Conservation (phyloP, 192 early-diverging fungal genomes). For the Linnemannia exigua region DNA sequence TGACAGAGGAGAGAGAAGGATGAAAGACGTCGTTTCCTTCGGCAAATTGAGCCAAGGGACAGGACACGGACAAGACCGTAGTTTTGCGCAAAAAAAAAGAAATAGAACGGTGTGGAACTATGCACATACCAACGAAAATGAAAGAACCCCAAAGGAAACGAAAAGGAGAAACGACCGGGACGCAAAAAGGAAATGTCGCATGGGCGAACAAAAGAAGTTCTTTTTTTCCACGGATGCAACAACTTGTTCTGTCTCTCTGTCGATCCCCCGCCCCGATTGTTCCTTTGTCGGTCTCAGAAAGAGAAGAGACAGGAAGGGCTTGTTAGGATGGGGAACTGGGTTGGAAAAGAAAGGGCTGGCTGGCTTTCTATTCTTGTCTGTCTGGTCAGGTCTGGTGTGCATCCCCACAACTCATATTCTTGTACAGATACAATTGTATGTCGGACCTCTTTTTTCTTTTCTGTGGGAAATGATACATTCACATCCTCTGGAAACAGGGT, state of each 20-base stretch:
- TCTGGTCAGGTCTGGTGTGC: too few relatives aligned
- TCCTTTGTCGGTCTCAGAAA: neutral
- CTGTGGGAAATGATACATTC: neutral
- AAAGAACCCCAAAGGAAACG: neutral
- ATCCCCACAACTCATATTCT: neutral
- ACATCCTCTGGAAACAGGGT: neutral
- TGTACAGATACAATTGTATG: neutral
- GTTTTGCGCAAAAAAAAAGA: neutral
- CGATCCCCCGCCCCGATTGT: slow-evolving; percentile 6
- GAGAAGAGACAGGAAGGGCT: neutral
- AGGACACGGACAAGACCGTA: neutral
- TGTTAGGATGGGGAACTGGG: neutral
- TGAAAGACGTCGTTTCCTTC: neutral
- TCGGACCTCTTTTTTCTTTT: neutral
- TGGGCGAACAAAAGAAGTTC: neutral
- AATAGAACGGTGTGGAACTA: neutral
- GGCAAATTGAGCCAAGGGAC: neutral
- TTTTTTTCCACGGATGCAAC: neutral
- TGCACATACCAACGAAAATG: neutral
- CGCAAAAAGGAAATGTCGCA: neutral
- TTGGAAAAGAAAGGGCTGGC: too few relatives aligned
- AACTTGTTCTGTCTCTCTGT: neutral
- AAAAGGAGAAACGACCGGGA: slow-evolving; percentile 12
- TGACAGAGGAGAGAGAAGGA: neutral
- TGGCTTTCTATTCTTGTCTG: neutral